Percentiles rank a stretch among this genome's conserved stretches.
Conservation (phyloP, 441 rosid species). For the Brassica balearica region DNA sequence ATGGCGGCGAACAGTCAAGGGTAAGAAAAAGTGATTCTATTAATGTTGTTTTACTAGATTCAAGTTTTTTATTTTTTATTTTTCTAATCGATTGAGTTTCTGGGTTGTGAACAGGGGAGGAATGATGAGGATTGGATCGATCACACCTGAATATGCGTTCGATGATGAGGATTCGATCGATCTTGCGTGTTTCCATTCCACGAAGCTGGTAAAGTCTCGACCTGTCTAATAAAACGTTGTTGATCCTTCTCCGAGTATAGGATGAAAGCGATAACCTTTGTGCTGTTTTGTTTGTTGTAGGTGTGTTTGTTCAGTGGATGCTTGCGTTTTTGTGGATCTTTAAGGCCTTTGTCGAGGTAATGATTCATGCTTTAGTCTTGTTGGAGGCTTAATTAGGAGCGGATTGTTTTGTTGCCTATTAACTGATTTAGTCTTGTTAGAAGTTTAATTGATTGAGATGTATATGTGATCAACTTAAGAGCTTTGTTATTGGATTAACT, state of each 20-base stretch:
- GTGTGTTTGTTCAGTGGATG: too few species aligned
- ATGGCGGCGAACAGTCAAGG: neutral
- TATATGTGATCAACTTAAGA: conserved; percentile 4
- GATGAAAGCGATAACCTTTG: neutral
- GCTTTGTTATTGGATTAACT: too few species aligned
- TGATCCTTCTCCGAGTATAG: neutral
- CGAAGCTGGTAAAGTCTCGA: neutral
- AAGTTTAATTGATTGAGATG: too few species aligned
- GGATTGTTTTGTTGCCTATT: too few species aligned
- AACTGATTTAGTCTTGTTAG: too few species aligned
- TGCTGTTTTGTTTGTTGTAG: neutral
- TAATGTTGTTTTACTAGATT: neutral
- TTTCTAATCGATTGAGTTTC: neutral
- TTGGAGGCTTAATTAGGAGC: too few species aligned
- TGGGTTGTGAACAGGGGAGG: neutral
- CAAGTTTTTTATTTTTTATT: too few species aligned
- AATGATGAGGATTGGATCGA: neutral
- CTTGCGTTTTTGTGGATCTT: too few species aligned
- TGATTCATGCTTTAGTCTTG: too few species aligned
- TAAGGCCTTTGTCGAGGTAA: too few species aligned
- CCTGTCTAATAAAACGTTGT: neutral
- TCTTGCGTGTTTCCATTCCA: neutral
- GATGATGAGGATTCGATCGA: neutral
- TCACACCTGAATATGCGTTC: neutral
- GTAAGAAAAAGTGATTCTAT: neutral